These are phyloP conservation scores for Athelia sp. DNA, from an alignment of 1,284 basidiomycete species.

Conservation along the genomic window DNA sequence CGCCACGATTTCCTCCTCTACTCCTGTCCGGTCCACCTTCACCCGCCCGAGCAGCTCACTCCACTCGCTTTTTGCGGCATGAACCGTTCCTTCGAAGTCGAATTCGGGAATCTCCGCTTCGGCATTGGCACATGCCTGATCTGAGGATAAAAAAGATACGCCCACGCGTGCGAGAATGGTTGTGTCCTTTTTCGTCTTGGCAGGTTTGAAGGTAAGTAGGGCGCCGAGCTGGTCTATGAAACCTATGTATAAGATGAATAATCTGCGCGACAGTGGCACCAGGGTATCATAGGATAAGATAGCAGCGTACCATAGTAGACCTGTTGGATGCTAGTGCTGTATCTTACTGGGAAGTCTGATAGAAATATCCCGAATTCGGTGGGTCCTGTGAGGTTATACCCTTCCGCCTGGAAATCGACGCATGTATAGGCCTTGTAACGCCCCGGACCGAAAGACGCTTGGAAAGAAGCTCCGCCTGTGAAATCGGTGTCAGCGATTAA, in stretches of 20 bases:
- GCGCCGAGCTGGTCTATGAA: slow-evolving; percentile 41
- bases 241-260: slow-evolving; percentile 18
- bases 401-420: slow-evolving; percentile 54
- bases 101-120: slow-evolving; percentile 57
- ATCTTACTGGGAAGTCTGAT: slow-evolving; percentile 41
- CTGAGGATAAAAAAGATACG: slow-evolving; percentile 54
- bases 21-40: slow-evolving; percentile 45
- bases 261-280: not conserved
- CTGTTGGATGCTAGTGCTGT: slow-evolving; percentile 40
- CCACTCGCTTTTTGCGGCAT: slow-evolving; percentile 43
- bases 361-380: slow-evolving; percentile 54
- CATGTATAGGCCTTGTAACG: slow-evolving; percentile 54
- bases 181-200: slow-evolving; percentile 25
- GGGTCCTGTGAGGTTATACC: slow-evolving; percentile 18
- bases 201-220: slow-evolving; percentile 43
- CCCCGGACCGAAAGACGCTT: slow-evolving; percentile 50
- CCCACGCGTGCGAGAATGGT: slow-evolving; percentile 50
- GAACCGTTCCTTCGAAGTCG: slow-evolving; percentile 43
- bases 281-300: not conserved
- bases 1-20: slow-evolving; percentile 41
- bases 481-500: not conserved
- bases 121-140: slow-evolving; percentile 56
- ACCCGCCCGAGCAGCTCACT: slow-evolving; percentile 50
- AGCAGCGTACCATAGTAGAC: slow-evolving; percentile 32
- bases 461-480: slow-evolving; percentile 29